A percentile compares a stretch with the other conserved stretches of the same genome.
Conservation (phyloP, 495 filamentous ascomycete genomes). For the Daldinia grandis region DNA sequence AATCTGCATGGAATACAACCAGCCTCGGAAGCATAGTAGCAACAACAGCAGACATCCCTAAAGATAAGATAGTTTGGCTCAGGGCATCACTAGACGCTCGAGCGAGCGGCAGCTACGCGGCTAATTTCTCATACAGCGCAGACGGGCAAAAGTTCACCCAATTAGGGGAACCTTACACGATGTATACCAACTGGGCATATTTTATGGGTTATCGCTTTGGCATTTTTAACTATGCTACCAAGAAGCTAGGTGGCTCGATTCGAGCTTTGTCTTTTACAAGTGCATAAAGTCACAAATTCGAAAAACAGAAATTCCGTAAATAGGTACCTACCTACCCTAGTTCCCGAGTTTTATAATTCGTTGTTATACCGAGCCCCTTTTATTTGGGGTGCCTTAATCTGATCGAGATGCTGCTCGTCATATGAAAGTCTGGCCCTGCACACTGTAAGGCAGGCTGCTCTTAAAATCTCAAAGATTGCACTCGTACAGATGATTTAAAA, state of each 20-base stretch:
- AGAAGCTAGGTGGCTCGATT: slow-evolving; percentile 54
- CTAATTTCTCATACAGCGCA: slow-evolving; percentile 60
- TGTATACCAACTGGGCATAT: slow-evolving; percentile 59
- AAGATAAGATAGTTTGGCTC: slow-evolving; percentile 52
- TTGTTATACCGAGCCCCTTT: too few species aligned
- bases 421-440: too few species aligned
- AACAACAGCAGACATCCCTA: slow-evolving; percentile 32
- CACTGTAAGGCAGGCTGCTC: too few species aligned
- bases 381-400: background rate
- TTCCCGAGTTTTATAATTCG: background rate
- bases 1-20: slow-evolving; percentile 53
- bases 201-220: slow-evolving; percentile 66
- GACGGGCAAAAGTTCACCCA: slow-evolving; percentile 57
- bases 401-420: background rate
- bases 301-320: background rate
- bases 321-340: too few species aligned
- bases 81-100: slow-evolving; percentile 37
- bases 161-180: slow-evolving; percentile 51
- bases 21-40: slow-evolving; percentile 52
- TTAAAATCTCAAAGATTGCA: too few species aligned
- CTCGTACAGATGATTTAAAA: too few species aligned
- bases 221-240: slow-evolving; percentile 67
- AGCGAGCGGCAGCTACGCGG: slow-evolving; percentile 26
- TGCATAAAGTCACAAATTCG: background rate
- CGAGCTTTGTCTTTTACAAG: background rate